Base-by-base conservation (phyloP, 208 protist genomes). In the Trypanosoma scelopori region DNA sequence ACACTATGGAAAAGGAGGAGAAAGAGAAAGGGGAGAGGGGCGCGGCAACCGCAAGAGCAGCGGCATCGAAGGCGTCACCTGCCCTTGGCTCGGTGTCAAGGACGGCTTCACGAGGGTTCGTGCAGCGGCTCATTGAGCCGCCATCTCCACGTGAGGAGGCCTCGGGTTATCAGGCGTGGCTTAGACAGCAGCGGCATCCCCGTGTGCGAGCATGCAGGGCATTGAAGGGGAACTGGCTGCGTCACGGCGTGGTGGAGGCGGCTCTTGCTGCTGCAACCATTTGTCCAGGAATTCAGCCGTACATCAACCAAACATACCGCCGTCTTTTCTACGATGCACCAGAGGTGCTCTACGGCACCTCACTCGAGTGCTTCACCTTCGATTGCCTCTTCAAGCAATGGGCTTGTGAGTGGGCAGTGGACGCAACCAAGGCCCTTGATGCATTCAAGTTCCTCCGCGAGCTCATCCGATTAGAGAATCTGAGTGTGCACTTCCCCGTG, bases 341-440 rank as follows among this genome's bases (percentile, higher is more conserved):
- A 0, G 52, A 59, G 51, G 76, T 82, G 53, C 69, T 78, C 58
- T 85, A 77, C 43, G 85, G 85, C 20, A 80, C 79, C 15, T 56
- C 80, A 51, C 50, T 84, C 48, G 60, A 85, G 59, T 85, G 76
- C 66, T 91, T 93, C 65, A 91, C 84, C 42, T 91, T 93, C 50
- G 84, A 91, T 58, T 91, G 87, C 58, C 79, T 91, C 39, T 89
- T 93, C 61, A 74, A 69, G 48, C 87, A 93, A 71, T 89, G 81
- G 82, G 84, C 85, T 11, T 89, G 85, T 55, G 87, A 93, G 55
- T 93, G 84, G 82, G 84, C 84, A 1, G 81, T 93, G 48, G 81
- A 84, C 12, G 78, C 79, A 3, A 46, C 45, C 13, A 65, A 69
- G 16, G 68, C 78, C 5, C 52, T 79, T 9, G 78, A 82, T 47